phyloP scores from a whole-genome alignment of 2,329 filamentous ascomycete genomes.

The Xylariales sp. region DNA sequence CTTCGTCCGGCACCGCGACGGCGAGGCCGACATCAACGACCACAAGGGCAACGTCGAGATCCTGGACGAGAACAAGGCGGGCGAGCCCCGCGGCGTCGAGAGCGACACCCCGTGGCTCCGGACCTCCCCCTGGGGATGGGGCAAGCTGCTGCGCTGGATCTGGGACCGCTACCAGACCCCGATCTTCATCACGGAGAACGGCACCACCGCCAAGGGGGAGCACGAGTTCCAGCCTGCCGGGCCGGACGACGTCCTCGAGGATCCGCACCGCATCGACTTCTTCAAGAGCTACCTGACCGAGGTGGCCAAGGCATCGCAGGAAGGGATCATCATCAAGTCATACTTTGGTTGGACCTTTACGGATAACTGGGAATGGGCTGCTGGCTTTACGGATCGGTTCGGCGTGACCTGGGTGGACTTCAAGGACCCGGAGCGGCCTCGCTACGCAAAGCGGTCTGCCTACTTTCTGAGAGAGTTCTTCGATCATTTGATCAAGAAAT shows the following conservation, averaged over 20 bases:
- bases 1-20: slow-evolving; percentile 28
- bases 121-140: slow-evolving; percentile 32
- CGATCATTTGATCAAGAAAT: slow-evolving; percentile 20
- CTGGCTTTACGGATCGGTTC: slow-evolving; percentile 33
- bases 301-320: slow-evolving; percentile 30
- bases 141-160: slow-evolving; percentile 33
- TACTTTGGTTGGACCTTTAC: slow-evolving; percentile 38
- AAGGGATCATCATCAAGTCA: slow-evolving; percentile 31
- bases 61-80: slow-evolving; percentile 28
- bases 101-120: slow-evolving; percentile 35
- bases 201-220: slow-evolving; percentile 34
- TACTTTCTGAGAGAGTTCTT: slow-evolving; percentile 24
- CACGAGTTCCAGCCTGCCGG: slow-evolving; percentile 24
- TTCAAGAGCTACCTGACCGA: slow-evolving; percentile 32
- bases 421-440: slow-evolving; percentile 26
- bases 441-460: slow-evolving; percentile 28
- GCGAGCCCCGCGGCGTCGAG: slow-evolving; percentile 26
- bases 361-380: slow-evolving; percentile 42
- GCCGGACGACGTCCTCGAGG: slow-evolving; percentile 28
- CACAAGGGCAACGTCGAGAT: slow-evolving; percentile 34
- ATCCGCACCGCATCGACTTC: slow-evolving; percentile 32
- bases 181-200: slow-evolving; percentile 39
- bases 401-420: slow-evolving; percentile 37
- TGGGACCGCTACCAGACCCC: slow-evolving; percentile 34
- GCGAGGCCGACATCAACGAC: slow-evolving; percentile 30